Evolutionary conservation across 352 stramenopile genomes (phyloP).

Genomic region (Pythium brachiatum): DNA sequence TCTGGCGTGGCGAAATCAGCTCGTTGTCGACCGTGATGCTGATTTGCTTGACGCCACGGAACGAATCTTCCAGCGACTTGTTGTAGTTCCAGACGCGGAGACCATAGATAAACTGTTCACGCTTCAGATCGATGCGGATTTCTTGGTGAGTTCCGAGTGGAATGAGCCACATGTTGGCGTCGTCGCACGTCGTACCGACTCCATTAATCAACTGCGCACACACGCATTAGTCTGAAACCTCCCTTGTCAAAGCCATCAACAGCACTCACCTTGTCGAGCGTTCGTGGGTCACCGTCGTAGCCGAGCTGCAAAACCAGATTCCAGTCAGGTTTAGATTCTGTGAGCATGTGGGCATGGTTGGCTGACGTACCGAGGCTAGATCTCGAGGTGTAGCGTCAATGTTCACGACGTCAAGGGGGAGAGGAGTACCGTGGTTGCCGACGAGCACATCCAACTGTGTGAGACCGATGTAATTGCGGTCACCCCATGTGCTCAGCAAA

Average conservation of each 20-base stretch:
- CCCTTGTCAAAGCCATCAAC: background rate
- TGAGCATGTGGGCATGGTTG: background rate
- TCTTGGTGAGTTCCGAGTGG: constrained; percentile 47
- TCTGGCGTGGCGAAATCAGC: constrained; percentile 48
- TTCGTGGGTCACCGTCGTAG: constrained; percentile 78
- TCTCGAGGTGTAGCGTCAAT: constrained; percentile 66
- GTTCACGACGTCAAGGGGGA: constrained; percentile 42
- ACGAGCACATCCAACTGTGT: constrained; percentile 73
- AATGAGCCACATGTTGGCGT: constrained; percentile 90
- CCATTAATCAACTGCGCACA: constrained; percentile 72
- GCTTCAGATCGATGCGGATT: constrained; percentile 61
- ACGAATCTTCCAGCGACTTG: constrained; percentile 69
- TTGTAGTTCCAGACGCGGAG: constrained; percentile 86
- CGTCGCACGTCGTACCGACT: constrained; percentile 76
- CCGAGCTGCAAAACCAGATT: constrained; percentile 43
- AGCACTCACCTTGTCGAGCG: constrained; percentile 74
- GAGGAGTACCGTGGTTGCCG: constrained; percentile 34
- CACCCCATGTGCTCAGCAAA: constrained; percentile 71
- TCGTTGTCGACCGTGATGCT: constrained; percentile 45
- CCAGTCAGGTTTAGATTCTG: background rate
- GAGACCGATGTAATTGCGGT: constrained; percentile 83
- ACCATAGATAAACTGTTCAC: constrained; percentile 50
- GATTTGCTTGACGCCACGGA: constrained; percentile 66
- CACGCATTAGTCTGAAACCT: background rate
- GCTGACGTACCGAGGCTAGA: constrained; percentile 50